Base-by-base conservation (phyloP, 2,329 filamentous ascomycete genomes). In the Claviceps digitariae region DNA sequence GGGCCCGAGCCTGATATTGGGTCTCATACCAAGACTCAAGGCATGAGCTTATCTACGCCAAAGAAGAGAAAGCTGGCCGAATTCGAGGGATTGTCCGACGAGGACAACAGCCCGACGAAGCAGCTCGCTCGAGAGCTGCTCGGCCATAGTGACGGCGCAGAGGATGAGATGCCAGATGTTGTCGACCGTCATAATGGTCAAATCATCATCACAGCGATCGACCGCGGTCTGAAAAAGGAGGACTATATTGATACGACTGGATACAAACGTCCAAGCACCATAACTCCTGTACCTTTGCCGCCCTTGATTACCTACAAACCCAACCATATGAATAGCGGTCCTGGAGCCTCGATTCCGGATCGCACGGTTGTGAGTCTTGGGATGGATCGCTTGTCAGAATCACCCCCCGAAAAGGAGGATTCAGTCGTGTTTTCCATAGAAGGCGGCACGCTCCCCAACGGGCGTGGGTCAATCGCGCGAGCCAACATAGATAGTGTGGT, bases 31-130 rank as follows among this genome's bases (percentile, higher is more conserved):
- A 67, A 62, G 55, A 63, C 59, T 49, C 61, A 64, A 0, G 63
- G 62, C 4, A 67, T 71, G 60, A 67, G 63, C 46, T 57, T 71
- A 2, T 65, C 64, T 1, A 69, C 65, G 1, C 70, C 69, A 2
- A 59, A 63, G 1, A 71, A 72, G 57, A 56, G 57, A 1, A 61
- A 59, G 7, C 45, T 66, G 20, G 54, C 57, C 13, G 66, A 65
- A 1, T 66, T 67, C 50, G 64, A 63, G 27, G 63, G 56, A 0
- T 27, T 64, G 0, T 65, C 65, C 1, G 66, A 64, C 31, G 64
- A 67, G 0, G 63, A 66, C 4, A 54, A 55, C 6, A 64, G 58
- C 12, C 63, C 66, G 0, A 62, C 62, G 9, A 59, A 60, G 3
- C 65, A 67, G 49, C 36, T 66, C 15, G 57, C 60, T 5, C 56